Evolutionary conservation across 805 yeast species (phyloP), one percentile per base, ranked within the genome.

Genomic region (Spathaspora passalidarum): DNA sequence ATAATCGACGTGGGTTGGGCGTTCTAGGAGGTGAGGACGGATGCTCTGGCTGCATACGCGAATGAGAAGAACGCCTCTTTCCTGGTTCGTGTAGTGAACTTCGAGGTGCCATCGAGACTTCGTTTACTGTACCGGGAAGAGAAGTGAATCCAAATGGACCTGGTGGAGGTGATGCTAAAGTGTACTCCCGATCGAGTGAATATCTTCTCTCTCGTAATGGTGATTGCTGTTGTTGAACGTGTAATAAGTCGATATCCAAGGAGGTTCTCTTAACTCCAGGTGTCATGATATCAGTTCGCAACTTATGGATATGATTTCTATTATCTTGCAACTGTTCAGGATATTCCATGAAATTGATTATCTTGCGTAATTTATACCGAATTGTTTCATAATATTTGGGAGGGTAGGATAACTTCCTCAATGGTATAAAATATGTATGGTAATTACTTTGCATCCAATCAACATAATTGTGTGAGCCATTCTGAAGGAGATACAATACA

Each of bases 381-480:
- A 78, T 68, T 36, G 73, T 63, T 11, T 57, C 56, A 2, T 63
- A 56, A 42, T 49, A 57, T 45, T 51, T 52, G 20, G 39, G 21
- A 16, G 51, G 51, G 45, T 5, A 55, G 40, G 21, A 43, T 23
- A 34, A 45, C 21, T 23, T 44, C 14, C 25, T 46, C 17, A 62
- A 44, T 5, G 67, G 66, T 32, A 39, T 43, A 4, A 62, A 49
- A 20, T 52, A 39, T 2, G 11, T 38, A 8, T 22, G 34, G 41
- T 48, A 56, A 22, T 50, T 46, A 5, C 20, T 9, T 17, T 45
- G 39, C n/a, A 72, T 52, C 81, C 84, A 80, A 4, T 60, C 50
- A 10, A 75, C 64, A 56, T 80, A 80, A 14, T 68, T 76, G 21
- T 56, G 58, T 0, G 84, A 77, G 0, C 86, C 86, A 32, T 79